Percentiles rank a stretch among this genome's conserved stretches.
These are phyloP conservation scores for Blastobotrys robertii DNA, from an alignment of 805 yeast genomes.

Conservation along the genomic window DNA sequence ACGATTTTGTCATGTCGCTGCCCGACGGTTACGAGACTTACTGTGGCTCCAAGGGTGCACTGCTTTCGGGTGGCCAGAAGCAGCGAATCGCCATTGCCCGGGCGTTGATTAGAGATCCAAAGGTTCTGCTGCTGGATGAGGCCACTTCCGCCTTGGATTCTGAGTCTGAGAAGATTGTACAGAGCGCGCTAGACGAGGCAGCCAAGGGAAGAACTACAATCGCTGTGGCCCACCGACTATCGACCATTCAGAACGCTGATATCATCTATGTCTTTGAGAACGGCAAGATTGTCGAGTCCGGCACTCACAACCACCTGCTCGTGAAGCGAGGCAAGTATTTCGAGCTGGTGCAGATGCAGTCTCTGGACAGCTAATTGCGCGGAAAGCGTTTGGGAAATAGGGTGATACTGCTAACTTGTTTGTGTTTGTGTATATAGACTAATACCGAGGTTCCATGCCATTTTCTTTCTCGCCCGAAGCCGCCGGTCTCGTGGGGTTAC, in stretches of 20 bases:
- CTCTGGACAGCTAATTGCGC: constrained; percentile 18
- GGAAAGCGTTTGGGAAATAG: background rate
- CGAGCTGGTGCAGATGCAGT: constrained; percentile 32
- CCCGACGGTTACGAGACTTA: constrained; percentile 53
- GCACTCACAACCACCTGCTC: constrained; percentile 41
- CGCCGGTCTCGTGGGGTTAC: no score
- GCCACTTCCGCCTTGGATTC: constrained; percentile 57
- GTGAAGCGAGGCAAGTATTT: constrained; percentile 28
- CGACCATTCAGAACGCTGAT: constrained; percentile 55
- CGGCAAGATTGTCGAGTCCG: constrained; percentile 54
- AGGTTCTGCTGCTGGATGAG: constrained; percentile 56
- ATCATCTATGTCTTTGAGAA: constrained; percentile 48
- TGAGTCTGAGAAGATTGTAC: constrained; percentile 70
- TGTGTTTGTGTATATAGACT: no score
- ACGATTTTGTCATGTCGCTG: constrained; percentile 44
- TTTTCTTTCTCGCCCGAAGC: no score
- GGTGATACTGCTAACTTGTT: no score
- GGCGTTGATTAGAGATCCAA: constrained; percentile 57
- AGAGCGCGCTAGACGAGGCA: constrained; percentile 55
- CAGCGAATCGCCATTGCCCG: constrained; percentile 70
- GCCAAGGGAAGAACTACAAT: constrained; percentile 66
- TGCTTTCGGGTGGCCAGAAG: constrained; percentile 66
- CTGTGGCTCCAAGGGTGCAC: constrained; percentile 46
- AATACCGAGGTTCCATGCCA: no score
- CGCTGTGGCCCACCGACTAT: constrained; percentile 78